Base-by-base conservation (phyloP, 805 yeast species). In the Starmerella apicola region DNA sequence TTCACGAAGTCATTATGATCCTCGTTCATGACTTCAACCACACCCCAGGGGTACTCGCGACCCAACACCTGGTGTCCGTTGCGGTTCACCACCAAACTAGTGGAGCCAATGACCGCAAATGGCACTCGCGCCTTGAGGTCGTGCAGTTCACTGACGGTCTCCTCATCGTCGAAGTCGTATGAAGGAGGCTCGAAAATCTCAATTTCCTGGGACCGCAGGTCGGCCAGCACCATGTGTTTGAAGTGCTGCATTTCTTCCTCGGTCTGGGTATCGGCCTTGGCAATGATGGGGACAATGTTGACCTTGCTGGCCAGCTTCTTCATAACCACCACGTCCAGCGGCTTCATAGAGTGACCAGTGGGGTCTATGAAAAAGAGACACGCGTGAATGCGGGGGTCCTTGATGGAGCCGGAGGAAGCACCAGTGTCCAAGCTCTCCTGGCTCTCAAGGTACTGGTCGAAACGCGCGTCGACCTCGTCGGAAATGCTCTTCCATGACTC, bases 1-100 rank as follows among this genome's bases (percentile, higher is more conserved):
- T 76, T 77, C 50, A 81, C 76, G 60, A 88, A 91, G 63, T 88
- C 98, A 60, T 85, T 81, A 60, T 91, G 96, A 42, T 76, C 76
- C 64, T 83, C 91, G 60, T 91, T 88, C 60, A 85, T 96, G 51
- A 91, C 86, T 64, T 91, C 96, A 54, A 91, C 81, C 18, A 81
- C 70, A 51, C 97, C 97, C 98, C 98, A 91, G 46, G 97, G 96
- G 60, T 88, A 88, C 46, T 73, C 66, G 64, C 98, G 81, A 51
- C 95, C 96, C 61, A 96, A 76, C 33, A 86, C 93, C 32, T 59
- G 50, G 59, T 82, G 72, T 31, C 95, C 95, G 56, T 81, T 91
- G 32, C 70, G 59, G 34, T 72, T 69, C 31, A 69, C 64, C 51
- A 76, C 76, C 26, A 81, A 77, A 43, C 66, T 64, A 18, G 91